Conservation (phyloP, 805 yeast genomes). For the Ogataea ganodermae region DNA sequence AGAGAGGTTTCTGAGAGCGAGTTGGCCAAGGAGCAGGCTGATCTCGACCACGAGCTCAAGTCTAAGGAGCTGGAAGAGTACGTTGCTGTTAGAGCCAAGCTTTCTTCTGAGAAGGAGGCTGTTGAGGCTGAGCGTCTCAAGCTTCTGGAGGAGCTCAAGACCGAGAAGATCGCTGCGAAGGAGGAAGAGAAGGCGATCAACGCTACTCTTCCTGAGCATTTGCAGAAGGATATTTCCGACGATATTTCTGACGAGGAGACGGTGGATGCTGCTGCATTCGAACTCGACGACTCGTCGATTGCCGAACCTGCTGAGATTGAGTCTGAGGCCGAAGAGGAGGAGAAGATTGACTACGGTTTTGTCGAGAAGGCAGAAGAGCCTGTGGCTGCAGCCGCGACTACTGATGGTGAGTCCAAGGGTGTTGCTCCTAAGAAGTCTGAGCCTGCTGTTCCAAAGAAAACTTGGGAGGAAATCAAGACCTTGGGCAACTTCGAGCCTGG, state of each 20-base stretch:
- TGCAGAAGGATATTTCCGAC: constrained; percentile 38
- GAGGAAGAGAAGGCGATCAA: constrained; percentile 50
- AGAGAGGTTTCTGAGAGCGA: constrained; percentile 31
- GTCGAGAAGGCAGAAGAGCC: constrained; percentile 36
- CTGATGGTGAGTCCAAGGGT: neutral
- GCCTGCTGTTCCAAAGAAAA: constrained; percentile 27
- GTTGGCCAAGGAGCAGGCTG: constrained; percentile 26
- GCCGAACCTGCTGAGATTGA: constrained; percentile 32
- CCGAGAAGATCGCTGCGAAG: constrained; percentile 38
- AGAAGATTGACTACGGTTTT: constrained; percentile 27
- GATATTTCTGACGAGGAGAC: constrained; percentile 31
- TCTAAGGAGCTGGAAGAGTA: constrained; percentile 32
- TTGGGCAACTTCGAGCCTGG: constrained; percentile 37
- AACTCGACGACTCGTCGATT: constrained; percentile 28
- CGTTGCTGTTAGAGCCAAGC: constrained; percentile 36
- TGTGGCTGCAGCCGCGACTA: constrained; percentile 33
- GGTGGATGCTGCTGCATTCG: constrained; percentile 32
- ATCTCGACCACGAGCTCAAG: constrained; percentile 33
- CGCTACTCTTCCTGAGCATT: constrained; percentile 53
- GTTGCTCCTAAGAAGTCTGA: constrained; percentile 31
- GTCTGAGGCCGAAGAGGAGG: constrained; percentile 26
- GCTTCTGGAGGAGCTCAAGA: constrained; percentile 39
- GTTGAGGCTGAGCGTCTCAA: constrained; percentile 43
- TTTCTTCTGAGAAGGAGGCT: constrained; percentile 45
- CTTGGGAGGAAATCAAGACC: constrained; percentile 30